Conservation (phyloP, 257 asterid species). For the Striga asiatica region DNA sequence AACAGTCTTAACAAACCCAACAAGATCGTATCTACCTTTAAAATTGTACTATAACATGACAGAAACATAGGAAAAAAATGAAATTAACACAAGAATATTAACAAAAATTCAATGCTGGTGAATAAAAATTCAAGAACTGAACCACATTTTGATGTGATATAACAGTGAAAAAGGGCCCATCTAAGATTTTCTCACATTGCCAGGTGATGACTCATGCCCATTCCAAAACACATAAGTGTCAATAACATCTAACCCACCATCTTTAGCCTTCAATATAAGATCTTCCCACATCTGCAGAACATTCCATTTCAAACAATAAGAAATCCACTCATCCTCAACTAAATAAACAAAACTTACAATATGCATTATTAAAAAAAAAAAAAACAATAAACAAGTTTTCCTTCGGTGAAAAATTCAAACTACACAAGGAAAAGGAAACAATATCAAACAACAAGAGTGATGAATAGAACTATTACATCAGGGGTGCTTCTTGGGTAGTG, state of each 20-base stretch:
- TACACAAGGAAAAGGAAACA: too few relatives aligned
- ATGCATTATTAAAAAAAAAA: neutral
- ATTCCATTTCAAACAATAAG: neutral
- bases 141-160: too few relatives aligned
- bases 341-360: neutral
- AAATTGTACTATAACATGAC: constrained; percentile 38
- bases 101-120: neutral
- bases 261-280: constrained; percentile 48
- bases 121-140: neutral
- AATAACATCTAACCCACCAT: constrained; percentile 59
- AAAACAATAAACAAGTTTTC: too few relatives aligned
- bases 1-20: constrained; percentile 47
- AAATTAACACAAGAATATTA: neutral
- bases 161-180: neutral
- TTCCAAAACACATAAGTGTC: constrained; percentile 71
- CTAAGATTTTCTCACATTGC: constrained; percentile 38
- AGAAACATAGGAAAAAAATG: neutral
- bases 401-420: too few relatives aligned
- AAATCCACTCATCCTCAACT: neutral
- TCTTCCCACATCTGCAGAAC: constrained; percentile 64
- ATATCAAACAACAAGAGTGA: neutral
- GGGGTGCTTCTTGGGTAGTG: constrained; percentile 78
- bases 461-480: constrained; percentile 27
- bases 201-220: constrained; percentile 60
- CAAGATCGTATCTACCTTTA: constrained; percentile 60